Evolutionary conservation across 2,329 filamentous ascomycete genomes (phyloP).

Genomic region (Curvularia lunata): DNA sequence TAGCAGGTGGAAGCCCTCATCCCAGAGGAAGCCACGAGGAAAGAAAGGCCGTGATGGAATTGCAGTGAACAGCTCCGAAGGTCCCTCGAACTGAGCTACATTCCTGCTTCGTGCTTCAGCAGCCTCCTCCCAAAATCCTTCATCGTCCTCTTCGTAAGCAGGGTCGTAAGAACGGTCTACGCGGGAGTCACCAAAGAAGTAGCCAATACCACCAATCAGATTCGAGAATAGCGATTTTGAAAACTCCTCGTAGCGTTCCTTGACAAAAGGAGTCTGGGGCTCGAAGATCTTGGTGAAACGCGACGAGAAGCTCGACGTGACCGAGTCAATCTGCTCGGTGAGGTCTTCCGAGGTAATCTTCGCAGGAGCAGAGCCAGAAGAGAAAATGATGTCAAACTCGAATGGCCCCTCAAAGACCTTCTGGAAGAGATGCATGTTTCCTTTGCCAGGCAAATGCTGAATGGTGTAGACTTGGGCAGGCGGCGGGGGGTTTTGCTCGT

Average conservation of each 20-base stretch:
- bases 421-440: constrained; percentile 87
- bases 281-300: constrained; percentile 76
- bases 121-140: constrained; percentile 94
- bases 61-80: constrained; percentile 87
- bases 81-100: constrained; percentile 74
- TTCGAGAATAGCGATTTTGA: constrained; percentile 93
- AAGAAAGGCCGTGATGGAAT: constrained; percentile 96
- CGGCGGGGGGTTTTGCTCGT: constrained; percentile 70
- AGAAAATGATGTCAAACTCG: constrained; percentile 90
- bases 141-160: constrained; percentile 93
- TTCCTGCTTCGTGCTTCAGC: constrained; percentile 76
- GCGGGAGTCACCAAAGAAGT: constrained; percentile 87
- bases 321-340: constrained; percentile 70
- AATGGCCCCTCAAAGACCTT: constrained; percentile 91
- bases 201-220: constrained; percentile 89
- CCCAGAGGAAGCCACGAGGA: constrained; percentile 95
- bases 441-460: constrained; percentile 68
- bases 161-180: constrained; percentile 90
- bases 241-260: constrained; percentile 76
- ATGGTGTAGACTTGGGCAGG: constrained; percentile 87
- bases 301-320: constrained; percentile 72
- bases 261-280: constrained; percentile 76
- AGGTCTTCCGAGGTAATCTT: constrained; percentile 67
- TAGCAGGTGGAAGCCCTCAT: constrained; percentile 94
- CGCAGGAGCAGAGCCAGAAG: constrained; percentile 70